phyloP scores from a whole-genome alignment of 352 stramenopile genomes.

The Pythium folliculosum region DNA sequence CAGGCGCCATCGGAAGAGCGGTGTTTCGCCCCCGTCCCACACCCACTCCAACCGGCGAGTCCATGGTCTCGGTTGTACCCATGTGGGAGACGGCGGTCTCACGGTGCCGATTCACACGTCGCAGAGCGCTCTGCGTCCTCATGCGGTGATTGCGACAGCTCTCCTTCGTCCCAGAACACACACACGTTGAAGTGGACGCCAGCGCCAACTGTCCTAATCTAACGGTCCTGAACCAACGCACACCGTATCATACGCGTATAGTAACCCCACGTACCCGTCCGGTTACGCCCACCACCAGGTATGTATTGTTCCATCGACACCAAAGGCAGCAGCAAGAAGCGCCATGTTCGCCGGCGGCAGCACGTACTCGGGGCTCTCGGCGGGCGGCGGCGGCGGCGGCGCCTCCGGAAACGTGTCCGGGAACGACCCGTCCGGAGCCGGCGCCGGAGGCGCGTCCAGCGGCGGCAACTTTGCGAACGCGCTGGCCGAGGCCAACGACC shows the following conservation, averaged over 20 bases:
- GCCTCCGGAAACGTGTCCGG: constrained; percentile 1
- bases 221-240: too few species aligned
- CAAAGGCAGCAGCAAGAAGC: not conserved
- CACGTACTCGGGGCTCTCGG: constrained; percentile 26
- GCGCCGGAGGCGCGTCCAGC: not conserved
- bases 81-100: constrained; percentile 7
- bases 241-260: too few species aligned
- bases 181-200: too few species aligned
- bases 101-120: not conserved
- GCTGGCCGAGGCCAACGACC: constrained; percentile 64
- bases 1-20: too few species aligned
- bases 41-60: not conserved
- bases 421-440: not conserved
- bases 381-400: not conserved
- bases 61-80: not conserved
- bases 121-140: not conserved
- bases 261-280: too few species aligned
- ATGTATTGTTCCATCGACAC: too few species aligned
- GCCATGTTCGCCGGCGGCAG: constrained; percentile 23
- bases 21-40: too few species aligned
- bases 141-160: too few species aligned
- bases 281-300: too few species aligned
- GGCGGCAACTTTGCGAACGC: constrained; percentile 42
- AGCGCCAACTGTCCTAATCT: too few species aligned
- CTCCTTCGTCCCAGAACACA: too few species aligned